These are phyloP conservation scores for Trichoderma breve DNA, from an alignment of 2,329 filamentous ascomycete genomes.

Conservation along the genomic window DNA sequence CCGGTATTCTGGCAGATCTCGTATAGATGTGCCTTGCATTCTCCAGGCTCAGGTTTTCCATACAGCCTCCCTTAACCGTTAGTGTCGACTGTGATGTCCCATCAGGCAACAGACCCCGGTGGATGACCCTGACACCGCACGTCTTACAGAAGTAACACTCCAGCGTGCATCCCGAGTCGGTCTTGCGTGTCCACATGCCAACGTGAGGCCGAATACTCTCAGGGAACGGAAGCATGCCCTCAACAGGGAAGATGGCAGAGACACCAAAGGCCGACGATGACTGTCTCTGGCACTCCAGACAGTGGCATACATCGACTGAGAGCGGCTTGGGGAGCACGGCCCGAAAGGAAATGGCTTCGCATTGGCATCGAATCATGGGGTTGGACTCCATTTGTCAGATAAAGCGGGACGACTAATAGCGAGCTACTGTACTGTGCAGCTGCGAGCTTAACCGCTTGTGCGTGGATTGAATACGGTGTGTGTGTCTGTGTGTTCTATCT, in stretches of 20 bases:
- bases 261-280: conserved; percentile 46
- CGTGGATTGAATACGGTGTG: background rate
- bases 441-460: background rate
- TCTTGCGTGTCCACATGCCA: conserved; percentile 38
- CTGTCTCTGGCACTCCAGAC: conserved; percentile 45
- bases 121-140: conserved; percentile 49
- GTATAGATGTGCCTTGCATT: conserved; percentile 46
- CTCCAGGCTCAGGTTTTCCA: conserved; percentile 42
- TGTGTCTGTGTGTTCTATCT: background rate
- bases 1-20: conserved; percentile 42
- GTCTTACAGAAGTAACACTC: conserved; percentile 44
- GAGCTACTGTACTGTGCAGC: too few species aligned
- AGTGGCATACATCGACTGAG: conserved; percentile 46
- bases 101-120: conserved; percentile 40
- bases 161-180: conserved; percentile 41
- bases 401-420: background rate
- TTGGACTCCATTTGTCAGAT: conserved; percentile 19
- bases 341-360: conserved; percentile 38
- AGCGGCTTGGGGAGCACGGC: conserved; percentile 36
- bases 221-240: conserved; percentile 41
- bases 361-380: conserved; percentile 38
- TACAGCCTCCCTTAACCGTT: conserved; percentile 47
- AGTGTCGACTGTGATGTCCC: conserved; percentile 38
- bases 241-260: conserved; percentile 43
- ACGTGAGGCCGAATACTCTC: conserved; percentile 34